Evolutionary conservation across 73 alveolate genomes (phyloP).

Genomic region (Diophrys appendiculata): DNA sequence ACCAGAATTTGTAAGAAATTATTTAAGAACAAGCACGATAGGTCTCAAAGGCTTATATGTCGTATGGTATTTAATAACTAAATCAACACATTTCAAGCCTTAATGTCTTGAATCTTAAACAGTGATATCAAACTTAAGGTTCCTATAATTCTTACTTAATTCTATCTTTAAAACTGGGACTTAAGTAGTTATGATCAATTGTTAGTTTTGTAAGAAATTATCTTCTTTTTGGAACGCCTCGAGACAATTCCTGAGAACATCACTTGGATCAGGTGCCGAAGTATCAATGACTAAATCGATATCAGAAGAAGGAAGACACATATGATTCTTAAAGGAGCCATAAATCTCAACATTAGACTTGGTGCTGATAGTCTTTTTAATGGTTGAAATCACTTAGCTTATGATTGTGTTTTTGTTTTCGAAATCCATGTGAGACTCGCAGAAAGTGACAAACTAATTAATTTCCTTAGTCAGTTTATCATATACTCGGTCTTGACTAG

Average conservation of each 20-base stretch:
- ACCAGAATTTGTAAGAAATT: constrained; percentile 38
- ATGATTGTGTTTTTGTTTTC: not conserved
- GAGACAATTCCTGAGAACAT: not conserved
- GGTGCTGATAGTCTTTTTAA: no score
- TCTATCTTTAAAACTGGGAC: constrained; percentile 72
- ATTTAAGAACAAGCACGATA: constrained; percentile 43
- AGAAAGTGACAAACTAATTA: not conserved
- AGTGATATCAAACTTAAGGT: constrained; percentile 58
- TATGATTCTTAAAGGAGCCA: constrained; percentile 80
- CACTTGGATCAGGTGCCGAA: not conserved
- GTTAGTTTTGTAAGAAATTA: not conserved
- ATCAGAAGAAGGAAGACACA: constrained; percentile 84
- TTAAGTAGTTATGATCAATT: not conserved
- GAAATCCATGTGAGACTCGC: not conserved
- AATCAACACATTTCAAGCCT: constrained; percentile 76
- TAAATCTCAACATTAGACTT: constrained; percentile 59
- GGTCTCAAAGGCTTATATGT: constrained; percentile 41
- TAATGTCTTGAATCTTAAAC: constrained; percentile 63
- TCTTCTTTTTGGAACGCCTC: no score
- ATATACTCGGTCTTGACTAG: not conserved
- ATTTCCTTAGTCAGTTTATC: not conserved
- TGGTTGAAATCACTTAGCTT: not conserved
- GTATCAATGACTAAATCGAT: constrained; percentile 70
- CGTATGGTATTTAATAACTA: constrained; percentile 23
- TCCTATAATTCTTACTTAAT: constrained; percentile 50